phyloP scores from a whole-genome alignment of 2,329 filamentous ascomycete genomes.

The Mycosphaerella sp. region DNA sequence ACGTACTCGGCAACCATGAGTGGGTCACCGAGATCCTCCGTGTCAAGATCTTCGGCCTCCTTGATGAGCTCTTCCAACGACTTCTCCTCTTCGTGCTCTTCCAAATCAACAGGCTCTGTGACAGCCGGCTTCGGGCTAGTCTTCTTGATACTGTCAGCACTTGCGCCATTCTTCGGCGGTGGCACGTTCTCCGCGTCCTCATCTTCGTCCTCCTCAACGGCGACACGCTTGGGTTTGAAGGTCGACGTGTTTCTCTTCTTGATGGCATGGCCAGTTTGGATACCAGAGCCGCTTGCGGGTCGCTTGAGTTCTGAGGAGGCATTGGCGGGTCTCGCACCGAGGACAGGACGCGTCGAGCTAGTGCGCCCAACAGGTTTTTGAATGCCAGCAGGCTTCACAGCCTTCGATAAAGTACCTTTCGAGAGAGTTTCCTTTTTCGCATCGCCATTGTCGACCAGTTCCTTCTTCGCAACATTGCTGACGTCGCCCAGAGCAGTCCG shows the following conservation, averaged over 20 bases:
- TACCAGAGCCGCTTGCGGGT: slow-evolving; percentile 63
- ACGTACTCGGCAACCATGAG: slow-evolving; percentile 98
- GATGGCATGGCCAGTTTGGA: slow-evolving; percentile 53
- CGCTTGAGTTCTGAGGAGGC: slow-evolving; percentile 59
- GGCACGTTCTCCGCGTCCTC: slow-evolving; percentile 58
- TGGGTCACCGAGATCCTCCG: slow-evolving; percentile 85
- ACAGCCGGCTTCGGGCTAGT: slow-evolving; percentile 30
- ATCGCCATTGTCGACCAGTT: slow-evolving; percentile 55
- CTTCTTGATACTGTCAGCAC: slow-evolving; percentile 43
- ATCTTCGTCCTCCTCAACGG: slow-evolving; percentile 44
- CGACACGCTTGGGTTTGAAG: slow-evolving; percentile 45
- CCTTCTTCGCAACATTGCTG: slow-evolving; percentile 85
- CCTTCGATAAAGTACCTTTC: slow-evolving; percentile 69
- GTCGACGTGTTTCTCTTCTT: slow-evolving; percentile 62
- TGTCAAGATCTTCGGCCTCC: slow-evolving; percentile 62
- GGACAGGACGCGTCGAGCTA: slow-evolving; percentile 51
- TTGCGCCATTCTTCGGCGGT: slow-evolving; percentile 50
- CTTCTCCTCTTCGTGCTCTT: slow-evolving; percentile 34
- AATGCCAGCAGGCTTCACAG: slow-evolving; percentile 69
- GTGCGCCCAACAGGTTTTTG: slow-evolving; percentile 59
- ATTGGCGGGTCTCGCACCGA: slow-evolving; percentile 64
- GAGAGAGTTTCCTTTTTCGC: slow-evolving; percentile 42
- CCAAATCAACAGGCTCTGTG: slow-evolving; percentile 32
- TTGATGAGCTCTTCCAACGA: slow-evolving; percentile 34
- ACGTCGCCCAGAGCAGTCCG: slow-evolving; percentile 86